phyloP scores from a whole-genome alignment of 1,284 basidiomycete species.

The Trametes pubescens region DNA sequence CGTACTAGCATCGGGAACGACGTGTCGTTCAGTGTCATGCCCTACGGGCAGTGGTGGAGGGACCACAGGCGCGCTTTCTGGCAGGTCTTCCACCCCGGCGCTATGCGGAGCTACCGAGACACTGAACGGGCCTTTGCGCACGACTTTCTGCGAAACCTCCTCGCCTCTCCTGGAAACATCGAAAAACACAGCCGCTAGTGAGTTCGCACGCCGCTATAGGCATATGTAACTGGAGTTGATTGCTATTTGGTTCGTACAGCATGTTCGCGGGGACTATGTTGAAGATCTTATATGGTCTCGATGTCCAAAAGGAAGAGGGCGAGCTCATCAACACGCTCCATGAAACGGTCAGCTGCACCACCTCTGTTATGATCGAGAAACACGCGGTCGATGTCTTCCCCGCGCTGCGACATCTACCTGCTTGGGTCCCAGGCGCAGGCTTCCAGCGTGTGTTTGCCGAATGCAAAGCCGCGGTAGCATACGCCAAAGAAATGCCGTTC shows the following conservation, averaged over 20 bases:
- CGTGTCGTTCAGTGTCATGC: slow-evolving; percentile 24
- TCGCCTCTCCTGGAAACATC: slow-evolving; percentile 7
- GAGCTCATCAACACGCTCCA: slow-evolving; percentile 7
- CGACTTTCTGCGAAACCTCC: slow-evolving; percentile 14
- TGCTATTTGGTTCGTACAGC: not conserved
- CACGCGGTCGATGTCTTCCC: slow-evolving; percentile 32
- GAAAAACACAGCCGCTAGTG: slow-evolving; percentile 24
- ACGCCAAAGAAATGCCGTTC: slow-evolving; percentile 23
- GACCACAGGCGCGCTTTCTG: slow-evolving; percentile 32
- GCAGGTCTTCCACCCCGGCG: slow-evolving; percentile 25
- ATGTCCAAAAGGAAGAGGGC: slow-evolving; percentile 15
- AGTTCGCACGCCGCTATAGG: not conserved
- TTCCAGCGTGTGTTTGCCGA: slow-evolving; percentile 36
- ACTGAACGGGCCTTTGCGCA: slow-evolving; percentile 9
- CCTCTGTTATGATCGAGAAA: slow-evolving; percentile 7
- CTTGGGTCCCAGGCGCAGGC: slow-evolving; percentile 39
- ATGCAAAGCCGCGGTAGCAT: slow-evolving; percentile 27
- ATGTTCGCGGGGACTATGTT: slow-evolving; percentile 16
- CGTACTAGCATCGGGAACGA: slow-evolving; percentile 19
- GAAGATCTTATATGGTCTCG: slow-evolving; percentile 23
- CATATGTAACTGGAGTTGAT: not conserved
- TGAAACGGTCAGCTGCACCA: not conserved
- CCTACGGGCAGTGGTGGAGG: slow-evolving; percentile 36
- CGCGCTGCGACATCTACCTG: slow-evolving; percentile 32
- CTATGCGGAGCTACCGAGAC: slow-evolving; percentile 1